Base-by-base conservation (phyloP, 192 early-diverging fungal species). In the Dissophora ornata region DNA sequence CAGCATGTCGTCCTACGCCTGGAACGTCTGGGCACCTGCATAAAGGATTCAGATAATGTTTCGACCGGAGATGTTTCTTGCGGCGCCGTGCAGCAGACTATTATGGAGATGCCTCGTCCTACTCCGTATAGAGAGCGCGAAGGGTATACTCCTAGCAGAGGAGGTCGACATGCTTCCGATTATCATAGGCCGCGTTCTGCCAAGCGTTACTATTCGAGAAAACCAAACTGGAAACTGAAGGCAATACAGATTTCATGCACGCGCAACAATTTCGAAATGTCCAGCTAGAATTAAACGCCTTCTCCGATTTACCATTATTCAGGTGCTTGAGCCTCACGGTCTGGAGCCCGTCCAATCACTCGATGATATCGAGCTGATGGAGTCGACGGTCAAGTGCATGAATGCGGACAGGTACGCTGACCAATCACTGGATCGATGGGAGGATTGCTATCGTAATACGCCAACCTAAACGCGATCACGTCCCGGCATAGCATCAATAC, bases 251-350 rank as follows among this genome's bases (percentile, higher is more conserved):
- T 36, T n/a, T 11, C n/a, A n/a, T n/a, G n/a, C n/a, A n/a, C n/a
- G n/a, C n/a, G n/a, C n/a, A n/a, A n/a, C n/a, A n/a, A n/a, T n/a
- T n/a, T n/a, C n/a, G n/a, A n/a, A n/a, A n/a, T n/a, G n/a, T n/a
- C n/a, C n/a, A n/a, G n/a, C n/a, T n/a, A n/a, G n/a, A n/a, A n/a
- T n/a, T n/a, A n/a, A n/a, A n/a, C n/a, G n/a, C 18, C 18, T 45
- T 45, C 10, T 38, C 6, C 36, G 6, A 6, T 38, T 38, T 38
- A 9, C 36, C 13, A 9, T 4, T 45, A n/a, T 16, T 41, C 13
- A 77, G 73, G n/a, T 77, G 0, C 18, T 62, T 50, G 64, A 66
- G 13, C 73, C 57, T 22, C 36, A 13, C 3, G 58, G 58, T 2
- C 21, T 77, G 47, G 46, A 62, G 21, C 45, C n/a, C 0, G 19